Evolutionary conservation across 345 rosid species (phyloP).

Genomic region (Euphorbia tirucalli): DNA sequence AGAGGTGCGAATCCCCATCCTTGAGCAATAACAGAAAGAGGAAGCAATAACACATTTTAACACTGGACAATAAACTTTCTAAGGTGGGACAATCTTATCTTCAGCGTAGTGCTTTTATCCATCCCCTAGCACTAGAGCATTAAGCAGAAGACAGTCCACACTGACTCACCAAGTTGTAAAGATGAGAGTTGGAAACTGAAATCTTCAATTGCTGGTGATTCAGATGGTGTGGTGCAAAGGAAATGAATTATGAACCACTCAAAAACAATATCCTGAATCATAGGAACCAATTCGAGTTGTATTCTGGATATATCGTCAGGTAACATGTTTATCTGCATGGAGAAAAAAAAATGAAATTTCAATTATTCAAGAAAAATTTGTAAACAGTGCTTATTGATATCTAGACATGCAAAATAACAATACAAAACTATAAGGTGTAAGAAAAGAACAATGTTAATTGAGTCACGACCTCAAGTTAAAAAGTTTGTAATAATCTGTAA

Average conservation of each 20-base stretch:
- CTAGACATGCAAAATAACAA: background rate
- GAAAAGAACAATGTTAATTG: background rate
- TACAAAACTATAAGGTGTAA: background rate
- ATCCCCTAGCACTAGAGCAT: background rate
- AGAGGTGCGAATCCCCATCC: background rate
- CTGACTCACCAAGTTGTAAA: constrained; percentile 74
- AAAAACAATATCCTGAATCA: constrained; percentile 78
- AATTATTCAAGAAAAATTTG: background rate
- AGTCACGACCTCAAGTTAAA: background rate
- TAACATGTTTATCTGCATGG: constrained; percentile 63
- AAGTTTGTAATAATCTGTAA: background rate
- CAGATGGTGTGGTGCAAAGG: constrained; percentile 67
- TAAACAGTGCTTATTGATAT: background rate
- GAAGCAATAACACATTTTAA: background rate
- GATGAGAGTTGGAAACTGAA: constrained; percentile 87
- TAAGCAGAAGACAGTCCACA: background rate
- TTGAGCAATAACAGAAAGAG: background rate
- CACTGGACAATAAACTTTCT: background rate
- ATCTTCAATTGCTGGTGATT: constrained; percentile 70
- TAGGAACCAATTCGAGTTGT: constrained; percentile 78
- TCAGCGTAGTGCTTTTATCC: background rate
- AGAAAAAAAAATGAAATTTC: background rate
- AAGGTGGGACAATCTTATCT: constrained; percentile 4
- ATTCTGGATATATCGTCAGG: constrained; percentile 63
- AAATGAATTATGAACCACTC: constrained; percentile 86